Evolutionary conservation across 164 flowering plant genomes (phyloP).

Genomic region (Vitis rupestris): DNA sequence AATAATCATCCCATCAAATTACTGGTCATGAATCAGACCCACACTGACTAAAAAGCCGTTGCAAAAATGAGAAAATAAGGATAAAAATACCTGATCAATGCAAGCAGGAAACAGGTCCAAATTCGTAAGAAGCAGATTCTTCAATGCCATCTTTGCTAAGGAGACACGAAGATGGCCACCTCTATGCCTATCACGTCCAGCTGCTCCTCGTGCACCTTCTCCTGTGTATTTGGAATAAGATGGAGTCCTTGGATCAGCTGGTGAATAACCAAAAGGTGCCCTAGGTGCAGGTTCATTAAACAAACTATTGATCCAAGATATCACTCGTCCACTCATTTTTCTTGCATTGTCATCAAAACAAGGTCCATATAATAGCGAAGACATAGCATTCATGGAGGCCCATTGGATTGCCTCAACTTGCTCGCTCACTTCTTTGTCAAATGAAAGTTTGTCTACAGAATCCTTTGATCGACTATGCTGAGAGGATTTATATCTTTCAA

Average conservation of each 20-base stretch:
- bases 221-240: constrained; percentile 77
- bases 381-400: constrained; percentile 98
- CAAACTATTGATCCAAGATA: constrained; percentile 90
- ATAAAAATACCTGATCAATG: constrained; percentile 85
- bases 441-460: constrained; percentile 85
- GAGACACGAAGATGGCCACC: constrained; percentile 82
- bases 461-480: constrained; percentile 92
- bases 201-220: constrained; percentile 72
- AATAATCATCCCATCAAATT: background rate
- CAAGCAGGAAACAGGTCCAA: constrained; percentile 97
- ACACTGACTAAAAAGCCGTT: background rate
- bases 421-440: constrained; percentile 90
- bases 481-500: constrained; percentile 86
- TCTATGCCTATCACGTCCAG: constrained; percentile 80
- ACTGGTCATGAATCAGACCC: background rate
- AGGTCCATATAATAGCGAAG: constrained; percentile 91
- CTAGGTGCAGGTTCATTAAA: constrained; percentile 89
- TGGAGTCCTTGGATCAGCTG: constrained; percentile 98
- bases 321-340: constrained; percentile 95
- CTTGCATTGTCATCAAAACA: constrained; percentile 99
- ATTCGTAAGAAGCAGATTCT: constrained; percentile 93
- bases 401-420: constrained; percentile 97
- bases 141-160: constrained; percentile 86
- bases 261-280: constrained; percentile 94
- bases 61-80: background rate